Percentiles rank a stretch among this genome's conserved stretches.
Conservation (phyloP, 2,329 filamentous ascomycete genomes). For the Epicoccum nigrum region DNA sequence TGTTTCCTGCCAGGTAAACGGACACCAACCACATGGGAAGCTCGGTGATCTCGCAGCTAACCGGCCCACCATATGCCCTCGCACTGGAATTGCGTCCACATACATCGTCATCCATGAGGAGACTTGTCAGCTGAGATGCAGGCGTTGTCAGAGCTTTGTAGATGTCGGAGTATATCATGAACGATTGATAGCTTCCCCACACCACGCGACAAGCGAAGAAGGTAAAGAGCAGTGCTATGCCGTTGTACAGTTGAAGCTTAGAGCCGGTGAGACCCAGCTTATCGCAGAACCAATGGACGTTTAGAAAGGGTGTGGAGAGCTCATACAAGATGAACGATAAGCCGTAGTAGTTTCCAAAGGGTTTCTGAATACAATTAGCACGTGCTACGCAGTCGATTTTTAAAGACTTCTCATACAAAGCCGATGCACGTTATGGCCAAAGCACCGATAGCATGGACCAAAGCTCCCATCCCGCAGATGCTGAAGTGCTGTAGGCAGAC, state of each 20-base stretch:
- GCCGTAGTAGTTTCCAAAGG: slow-evolving; percentile 84
- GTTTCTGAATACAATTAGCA: slow-evolving; percentile 61
- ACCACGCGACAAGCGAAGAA: slow-evolving; percentile 79
- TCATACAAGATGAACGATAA: slow-evolving; percentile 84
- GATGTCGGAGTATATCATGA: slow-evolving; percentile 69
- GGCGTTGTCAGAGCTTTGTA: slow-evolving; percentile 54
- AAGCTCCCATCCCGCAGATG: slow-evolving; percentile 74
- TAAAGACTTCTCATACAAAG: slow-evolving; percentile 65
- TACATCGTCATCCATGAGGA: slow-evolving; percentile 46
- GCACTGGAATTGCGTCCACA: slow-evolving; percentile 54
- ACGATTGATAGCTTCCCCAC: slow-evolving; percentile 76
- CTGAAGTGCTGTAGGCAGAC: slow-evolving; percentile 70
- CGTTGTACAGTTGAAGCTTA: slow-evolving; percentile 76
- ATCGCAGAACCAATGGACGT: slow-evolving; percentile 90
- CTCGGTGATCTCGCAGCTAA: slow-evolving; percentile 32
- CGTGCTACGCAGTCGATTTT: no score
- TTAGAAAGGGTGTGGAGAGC: slow-evolving; percentile 81
- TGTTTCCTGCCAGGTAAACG: slow-evolving; percentile 73
- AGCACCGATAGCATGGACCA: slow-evolving; percentile 77
- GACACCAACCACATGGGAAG: slow-evolving; percentile 72
- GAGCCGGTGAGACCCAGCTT: slow-evolving; percentile 81
- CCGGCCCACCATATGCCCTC: slow-evolving; percentile 19
- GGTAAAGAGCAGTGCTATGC: slow-evolving; percentile 70
- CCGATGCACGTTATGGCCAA: slow-evolving; percentile 76
- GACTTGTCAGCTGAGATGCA: slow-evolving; percentile 20